Evolutionary conservation across 2,329 filamentous ascomycete genomes (phyloP), one percentile per base, ranked within the genome.

Genomic region (Fusarium brevicatenulatum): DNA sequence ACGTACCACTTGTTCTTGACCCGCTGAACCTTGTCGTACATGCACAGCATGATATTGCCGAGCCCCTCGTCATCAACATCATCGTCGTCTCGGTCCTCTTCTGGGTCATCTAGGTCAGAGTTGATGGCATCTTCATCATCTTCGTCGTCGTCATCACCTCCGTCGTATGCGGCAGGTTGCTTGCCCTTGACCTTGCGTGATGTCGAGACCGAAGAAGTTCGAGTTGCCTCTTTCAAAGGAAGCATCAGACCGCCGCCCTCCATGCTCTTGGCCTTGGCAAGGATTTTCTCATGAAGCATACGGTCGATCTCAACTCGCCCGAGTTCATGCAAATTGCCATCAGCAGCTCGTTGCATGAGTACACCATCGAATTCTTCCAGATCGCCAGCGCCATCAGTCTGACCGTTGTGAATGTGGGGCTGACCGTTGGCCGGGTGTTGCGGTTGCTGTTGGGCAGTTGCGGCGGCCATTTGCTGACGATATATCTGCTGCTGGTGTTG

Each of bases 21-120:
- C 53, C 96, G 90, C 84, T 98, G 95, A 15, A 99, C 96, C 86
- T 99, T 99, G 86, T 99, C 96, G 81, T 99, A 99, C 81, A 97
- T 98, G 86, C 96, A 99, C 44, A 99, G 91, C 93, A 99, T 98
- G 80, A 97, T 95, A 76, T 97, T 93, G 3, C 92, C 91, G 73
- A 93, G 89, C 40, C 91, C 90, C 47, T 97, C 95, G 68, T 97
- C 94, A 19, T 95, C 93, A 56, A 96, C 95, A 39, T 96, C 94
- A 30, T 95, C 93, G 30, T 96, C 94, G 36, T 93, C 91, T 23
- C 90, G 84, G 16, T 94, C 91, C 69, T 98, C 96, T 71, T 98
- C 95, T 0, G 95, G 91, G 79, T 99, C 96, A 80, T 99, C 96
- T 7, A 99, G 90, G 78, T 99, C 96, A 1, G 96, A 98, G 82